These are phyloP conservation scores for Metschnikowia lochheadii DNA, from an alignment of 805 yeast species.

Conservation along the genomic window DNA sequence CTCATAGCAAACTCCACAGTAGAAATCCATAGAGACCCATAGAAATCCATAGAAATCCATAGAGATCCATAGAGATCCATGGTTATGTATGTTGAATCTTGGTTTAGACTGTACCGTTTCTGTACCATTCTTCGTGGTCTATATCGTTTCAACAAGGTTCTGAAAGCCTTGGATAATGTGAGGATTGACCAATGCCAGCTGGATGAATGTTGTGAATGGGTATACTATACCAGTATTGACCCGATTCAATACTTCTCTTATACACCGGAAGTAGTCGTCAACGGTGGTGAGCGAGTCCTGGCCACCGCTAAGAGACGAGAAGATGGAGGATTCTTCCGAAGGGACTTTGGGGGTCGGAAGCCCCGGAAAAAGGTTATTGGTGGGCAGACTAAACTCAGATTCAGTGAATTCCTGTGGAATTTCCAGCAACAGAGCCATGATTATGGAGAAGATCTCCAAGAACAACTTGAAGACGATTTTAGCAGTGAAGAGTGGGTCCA, in stretches of 20 bases:
- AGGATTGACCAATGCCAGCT: constrained; percentile 30
- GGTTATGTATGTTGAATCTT: too few species aligned
- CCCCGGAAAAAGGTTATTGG: background rate
- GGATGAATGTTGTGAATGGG: constrained; percentile 31
- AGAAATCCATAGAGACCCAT: too few species aligned
- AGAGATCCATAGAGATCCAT: too few species aligned
- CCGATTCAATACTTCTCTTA: constrained; percentile 26
- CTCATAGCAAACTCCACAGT: too few species aligned
- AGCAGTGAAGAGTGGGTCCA: constrained; percentile 38
- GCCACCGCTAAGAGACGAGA: constrained; percentile 27
- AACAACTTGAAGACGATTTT: constrained; percentile 32
- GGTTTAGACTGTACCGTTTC: too few species aligned
- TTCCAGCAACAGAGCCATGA: constrained; percentile 23
- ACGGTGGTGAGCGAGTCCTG: constrained; percentile 21
- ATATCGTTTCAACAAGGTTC: constrained; percentile 24
- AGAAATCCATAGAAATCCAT: too few species aligned
- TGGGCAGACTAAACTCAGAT: constrained; percentile 5
- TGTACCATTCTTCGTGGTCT: background rate
- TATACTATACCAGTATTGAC: constrained; percentile 35
- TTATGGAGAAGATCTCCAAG: constrained; percentile 22
- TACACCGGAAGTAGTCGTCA: constrained; percentile 31
- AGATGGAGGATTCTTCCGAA: constrained; percentile 34
- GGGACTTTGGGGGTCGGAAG: background rate
- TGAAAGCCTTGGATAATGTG: constrained; percentile 28
- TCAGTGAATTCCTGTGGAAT: background rate